phyloP scores from a whole-genome alignment of 2,329 filamentous ascomycete genomes.

The Knufia petricola region DNA sequence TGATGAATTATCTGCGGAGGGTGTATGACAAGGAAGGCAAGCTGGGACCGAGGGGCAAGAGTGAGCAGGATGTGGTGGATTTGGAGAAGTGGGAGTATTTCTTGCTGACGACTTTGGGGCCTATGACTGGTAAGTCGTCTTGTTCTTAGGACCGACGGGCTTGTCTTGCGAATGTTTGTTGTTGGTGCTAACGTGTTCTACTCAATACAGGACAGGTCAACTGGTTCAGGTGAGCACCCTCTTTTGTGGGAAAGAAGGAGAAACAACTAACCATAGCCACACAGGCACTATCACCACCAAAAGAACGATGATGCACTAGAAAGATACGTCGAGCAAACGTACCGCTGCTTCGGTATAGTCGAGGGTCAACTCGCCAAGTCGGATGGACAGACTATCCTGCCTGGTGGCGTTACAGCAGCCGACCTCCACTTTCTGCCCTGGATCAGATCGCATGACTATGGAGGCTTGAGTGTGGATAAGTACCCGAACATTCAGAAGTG shows the following conservation, averaged over 20 bases:
- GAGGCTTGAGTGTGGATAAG: slow-evolving; percentile 31
- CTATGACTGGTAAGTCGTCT: slow-evolving; percentile 34
- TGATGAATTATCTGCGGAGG: slow-evolving; percentile 31
- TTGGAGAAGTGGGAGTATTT: slow-evolving; percentile 41
- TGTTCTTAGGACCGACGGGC: slow-evolving; percentile 35
- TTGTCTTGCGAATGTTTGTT: too few species aligned
- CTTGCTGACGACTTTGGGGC: slow-evolving; percentile 32
- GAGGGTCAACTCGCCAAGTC: slow-evolving; percentile 34
- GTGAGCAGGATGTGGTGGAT: slow-evolving; percentile 34
- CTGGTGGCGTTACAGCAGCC: slow-evolving; percentile 30
- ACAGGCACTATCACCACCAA: slow-evolving; percentile 29
- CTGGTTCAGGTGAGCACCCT: too few species aligned
- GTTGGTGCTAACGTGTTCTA: too few species aligned
- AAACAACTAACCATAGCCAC: slow-evolving; percentile 1
- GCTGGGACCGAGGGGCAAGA: slow-evolving; percentile 28
- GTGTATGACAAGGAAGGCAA: slow-evolving; percentile 35
- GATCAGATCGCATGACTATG: slow-evolving; percentile 30
- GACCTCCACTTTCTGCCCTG: slow-evolving; percentile 37
- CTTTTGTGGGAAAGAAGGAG: too few species aligned
- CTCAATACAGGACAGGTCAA: not conserved
- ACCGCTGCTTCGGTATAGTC: slow-evolving; percentile 35
- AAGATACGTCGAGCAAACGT: slow-evolving; percentile 32
- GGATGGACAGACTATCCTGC: slow-evolving; percentile 30
- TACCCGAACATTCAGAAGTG: slow-evolving; percentile 34
- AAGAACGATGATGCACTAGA: slow-evolving; percentile 36